Evolutionary conservation across 129 eudicot species (phyloP).

Genomic region (Helichrysum umbraculigerum): DNA sequence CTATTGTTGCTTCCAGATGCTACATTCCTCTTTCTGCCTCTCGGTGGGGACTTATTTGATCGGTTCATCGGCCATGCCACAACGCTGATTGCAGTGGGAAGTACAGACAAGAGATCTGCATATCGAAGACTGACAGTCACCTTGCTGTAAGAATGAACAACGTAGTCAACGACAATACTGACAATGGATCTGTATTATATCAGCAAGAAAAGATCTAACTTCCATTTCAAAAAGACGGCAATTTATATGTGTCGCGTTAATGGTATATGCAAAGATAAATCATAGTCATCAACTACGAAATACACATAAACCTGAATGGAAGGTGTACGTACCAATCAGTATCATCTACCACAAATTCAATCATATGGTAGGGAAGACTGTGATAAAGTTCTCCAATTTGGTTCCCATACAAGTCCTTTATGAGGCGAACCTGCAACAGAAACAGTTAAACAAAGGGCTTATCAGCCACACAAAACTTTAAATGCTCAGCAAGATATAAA

Average conservation of each 20-base stretch:
- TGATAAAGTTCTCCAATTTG: constrained; percentile 88
- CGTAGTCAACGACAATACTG: background rate
- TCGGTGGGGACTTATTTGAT: constrained; percentile 36
- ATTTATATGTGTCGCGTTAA: background rate
- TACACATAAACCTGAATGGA: background rate
- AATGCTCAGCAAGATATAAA: background rate
- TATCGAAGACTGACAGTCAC: constrained; percentile 78
- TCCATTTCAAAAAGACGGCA: background rate
- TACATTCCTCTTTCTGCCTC: constrained; percentile 47
- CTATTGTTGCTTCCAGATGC: constrained; percentile 37
- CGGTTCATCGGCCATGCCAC: constrained; percentile 84
- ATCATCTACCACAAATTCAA: constrained; percentile 74
- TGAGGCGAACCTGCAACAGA: constrained; percentile 71
- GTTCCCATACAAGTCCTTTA: constrained; percentile 86
- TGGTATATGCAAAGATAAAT: background rate
- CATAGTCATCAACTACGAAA: background rate
- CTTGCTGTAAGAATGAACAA: constrained; percentile 54
- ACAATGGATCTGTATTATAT: background rate
- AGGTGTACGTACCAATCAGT: constrained; percentile 60
- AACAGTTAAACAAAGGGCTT: constrained; percentile 18
- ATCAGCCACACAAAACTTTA: background rate
- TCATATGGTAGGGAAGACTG: constrained; percentile 87
- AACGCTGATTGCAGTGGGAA: constrained; percentile 80
- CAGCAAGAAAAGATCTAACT: background rate
- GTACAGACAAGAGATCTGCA: constrained; percentile 65